Evolutionary conservation across 305 asterid genomes (phyloP), one percentile per base, ranked within the genome.

Genomic region (Lippia alba): DNA sequence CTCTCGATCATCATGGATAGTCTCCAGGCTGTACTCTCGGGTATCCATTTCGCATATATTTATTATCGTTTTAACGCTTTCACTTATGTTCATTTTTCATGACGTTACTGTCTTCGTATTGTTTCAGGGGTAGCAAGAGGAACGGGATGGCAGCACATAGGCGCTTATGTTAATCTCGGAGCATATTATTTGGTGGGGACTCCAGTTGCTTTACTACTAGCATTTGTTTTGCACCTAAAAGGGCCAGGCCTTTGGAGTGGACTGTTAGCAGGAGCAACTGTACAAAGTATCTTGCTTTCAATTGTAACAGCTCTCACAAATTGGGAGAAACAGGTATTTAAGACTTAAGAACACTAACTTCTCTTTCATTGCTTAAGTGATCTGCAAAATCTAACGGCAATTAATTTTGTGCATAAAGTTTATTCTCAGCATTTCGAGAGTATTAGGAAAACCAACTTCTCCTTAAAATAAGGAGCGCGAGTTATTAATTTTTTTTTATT

Each of bases 291-390:
- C 40, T 49, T 73, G 15, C 81, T 88, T 24, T 75, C 86, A 4
- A 11, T 82, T 0, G 17, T 86, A 57, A 83, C 90, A 0, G 60
- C 62, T 56, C 62, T 78, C 78, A 88, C 88, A 18, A 45, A 84
- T 45, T 88, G 91, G 91, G 88, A 82, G 49, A 79, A 79, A 69
- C 84, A 86, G 88, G 91, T 84, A n/a, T n/a, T n/a, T n/a, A n/a
- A n/a, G n/a, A n/a, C n/a, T n/a, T n/a, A 41, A 16, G 1, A 5
- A 2, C 19, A 16, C 34, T 10, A 49, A 11, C 19, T 16, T 59
- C 45, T 57, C 58, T 72, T 63, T 14, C n/a, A 30, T n/a, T 40
- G 12, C 6, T 16, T 24, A 24, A 24, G 30, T 24, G 30, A 24
- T 24, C 30, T 24, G 30, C 30, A 24, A 24, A 24, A 1, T 24